These are phyloP conservation scores for Margaritispora aquatica DNA, from an alignment of 495 filamentous ascomycete species.

Conservation along the genomic window DNA sequence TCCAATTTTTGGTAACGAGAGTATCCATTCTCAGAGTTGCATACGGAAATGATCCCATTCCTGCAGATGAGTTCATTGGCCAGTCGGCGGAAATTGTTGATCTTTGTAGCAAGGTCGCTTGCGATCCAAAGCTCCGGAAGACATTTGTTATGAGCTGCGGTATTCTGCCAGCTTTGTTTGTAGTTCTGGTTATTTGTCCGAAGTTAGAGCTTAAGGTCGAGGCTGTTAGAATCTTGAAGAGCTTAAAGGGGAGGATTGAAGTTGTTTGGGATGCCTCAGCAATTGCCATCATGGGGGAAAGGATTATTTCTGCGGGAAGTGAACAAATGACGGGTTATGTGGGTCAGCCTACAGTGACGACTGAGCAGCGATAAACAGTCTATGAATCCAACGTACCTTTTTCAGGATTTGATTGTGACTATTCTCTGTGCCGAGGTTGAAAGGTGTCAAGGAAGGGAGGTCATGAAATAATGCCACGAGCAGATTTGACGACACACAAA, in stretches of 20 bases:
- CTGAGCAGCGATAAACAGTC: background rate
- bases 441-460: too few relatives aligned
- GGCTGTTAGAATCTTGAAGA: conserved; percentile 4
- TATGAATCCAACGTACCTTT: background rate
- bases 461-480: too few relatives aligned
- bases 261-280: conserved; percentile 1
- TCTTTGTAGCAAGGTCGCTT: background rate
- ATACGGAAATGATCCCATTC: background rate
- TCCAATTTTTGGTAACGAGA: background rate
- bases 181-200: background rate
- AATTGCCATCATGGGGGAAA: conserved; percentile 1
- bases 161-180: conserved; percentile 8
- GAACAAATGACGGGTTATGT: background rate
- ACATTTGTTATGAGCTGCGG: conserved; percentile 11
- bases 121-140: conserved; percentile 3
- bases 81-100: conserved; percentile 5
- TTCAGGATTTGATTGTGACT: too few relatives aligned
- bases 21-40: background rate
- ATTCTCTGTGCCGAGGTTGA: too few relatives aligned
- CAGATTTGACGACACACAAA: too few relatives aligned
- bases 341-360: background rate
- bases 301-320: background rate
- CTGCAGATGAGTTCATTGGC: background rate
- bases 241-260: background rate
- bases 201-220: background rate